phyloP scores from a whole-genome alignment of 345 rosid species.

The Eucalyptus camaldulensis region DNA sequence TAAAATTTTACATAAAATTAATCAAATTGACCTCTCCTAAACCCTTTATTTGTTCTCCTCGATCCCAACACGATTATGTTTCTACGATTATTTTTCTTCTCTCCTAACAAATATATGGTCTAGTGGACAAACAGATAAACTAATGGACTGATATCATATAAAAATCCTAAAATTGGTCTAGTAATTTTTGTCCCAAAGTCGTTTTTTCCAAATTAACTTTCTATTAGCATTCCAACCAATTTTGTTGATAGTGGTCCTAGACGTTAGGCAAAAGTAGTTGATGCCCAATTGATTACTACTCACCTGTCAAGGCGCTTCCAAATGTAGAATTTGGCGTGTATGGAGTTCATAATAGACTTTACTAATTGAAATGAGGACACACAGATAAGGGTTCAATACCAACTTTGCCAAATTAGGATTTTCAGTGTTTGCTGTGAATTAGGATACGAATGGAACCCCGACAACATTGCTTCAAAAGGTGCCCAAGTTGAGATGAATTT shows the following conservation, averaged over 20 bases:
- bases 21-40: rapidly evolving
- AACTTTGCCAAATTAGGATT: not conserved
- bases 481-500: not conserved
- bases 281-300: rapidly evolving
- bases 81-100: not conserved
- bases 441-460: not conserved
- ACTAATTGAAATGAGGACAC: not conserved
- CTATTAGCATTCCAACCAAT: rapidly evolving
- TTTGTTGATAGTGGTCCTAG: not conserved
- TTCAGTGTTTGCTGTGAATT: not conserved
- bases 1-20: no score
- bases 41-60: no score
- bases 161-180: not conserved
- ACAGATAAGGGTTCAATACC: rapidly evolving
- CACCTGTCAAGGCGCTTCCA: not conserved
- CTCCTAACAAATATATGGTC: not conserved
- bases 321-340: not conserved
- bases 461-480: not conserved
- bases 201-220: not conserved
- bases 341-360: not conserved
- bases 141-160: rapidly evolving
- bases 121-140: not conserved
- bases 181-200: rapidly evolving
- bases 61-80: no score
- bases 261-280: not conserved